phyloP scores from a whole-genome alignment of 75 land plant species.

The Selaginella moellendorffii region DNA sequence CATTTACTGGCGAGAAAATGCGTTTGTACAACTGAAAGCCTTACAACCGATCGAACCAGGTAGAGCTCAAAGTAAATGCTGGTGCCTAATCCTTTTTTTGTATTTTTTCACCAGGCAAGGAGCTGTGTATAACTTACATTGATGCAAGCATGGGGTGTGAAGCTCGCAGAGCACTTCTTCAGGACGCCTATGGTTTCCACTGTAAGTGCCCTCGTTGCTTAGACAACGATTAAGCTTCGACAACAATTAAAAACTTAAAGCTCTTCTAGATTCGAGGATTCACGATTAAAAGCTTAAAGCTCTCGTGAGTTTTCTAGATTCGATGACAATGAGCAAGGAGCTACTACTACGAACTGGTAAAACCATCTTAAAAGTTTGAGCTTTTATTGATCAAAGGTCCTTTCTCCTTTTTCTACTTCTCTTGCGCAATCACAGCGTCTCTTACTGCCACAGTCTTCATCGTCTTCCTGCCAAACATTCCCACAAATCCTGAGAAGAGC shows the following conservation, averaged over 20 bases:
- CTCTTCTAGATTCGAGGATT: neutral
- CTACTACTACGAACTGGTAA: too few relatives aligned
- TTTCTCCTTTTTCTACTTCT: constrained; percentile 4
- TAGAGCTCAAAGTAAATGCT: constrained; percentile 9
- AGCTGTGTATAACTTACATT: constrained; percentile 74
- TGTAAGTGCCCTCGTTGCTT: constrained; percentile 61
- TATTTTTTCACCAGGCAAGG: constrained; percentile 54
- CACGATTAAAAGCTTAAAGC: neutral
- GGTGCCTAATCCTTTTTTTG: neutral
- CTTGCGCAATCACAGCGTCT: neutral
- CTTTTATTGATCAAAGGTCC: too few relatives aligned
- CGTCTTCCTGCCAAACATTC: too few relatives aligned
- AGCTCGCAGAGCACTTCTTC: constrained; percentile 43
- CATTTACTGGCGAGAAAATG: constrained; percentile 67
- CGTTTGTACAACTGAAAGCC: constrained; percentile 55
- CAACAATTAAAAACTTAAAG: neutral
- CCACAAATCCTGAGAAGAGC: too few relatives aligned
- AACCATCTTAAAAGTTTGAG: too few relatives aligned
- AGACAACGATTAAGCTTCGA: constrained; percentile 13
- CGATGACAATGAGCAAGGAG: neutral
- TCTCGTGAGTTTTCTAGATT: neutral
- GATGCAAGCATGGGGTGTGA: constrained; percentile 73
- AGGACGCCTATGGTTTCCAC: constrained; percentile 55
- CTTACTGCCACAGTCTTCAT: neutral
- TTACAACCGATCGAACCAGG: constrained; percentile 65